phyloP scores from a whole-genome alignment of 352 stramenopile genomes.

The Phytophthora colocasiae region DNA sequence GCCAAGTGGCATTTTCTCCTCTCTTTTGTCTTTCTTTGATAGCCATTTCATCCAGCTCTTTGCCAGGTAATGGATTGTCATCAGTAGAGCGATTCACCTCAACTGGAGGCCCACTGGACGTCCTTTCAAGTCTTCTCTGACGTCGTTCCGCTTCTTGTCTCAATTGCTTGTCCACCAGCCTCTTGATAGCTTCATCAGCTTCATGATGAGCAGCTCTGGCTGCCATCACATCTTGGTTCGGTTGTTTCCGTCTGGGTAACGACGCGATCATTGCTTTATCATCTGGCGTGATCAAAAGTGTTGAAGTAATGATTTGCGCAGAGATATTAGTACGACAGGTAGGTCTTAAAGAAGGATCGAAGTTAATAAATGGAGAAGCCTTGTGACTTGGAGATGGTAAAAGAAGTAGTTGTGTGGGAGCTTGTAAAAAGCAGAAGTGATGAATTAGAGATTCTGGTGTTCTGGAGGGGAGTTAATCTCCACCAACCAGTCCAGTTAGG shows the following conservation, averaged over 20 bases:
- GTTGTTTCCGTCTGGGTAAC: slow-evolving; percentile 25
- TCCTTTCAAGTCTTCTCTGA: slow-evolving; percentile 20
- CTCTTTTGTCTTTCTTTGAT: slow-evolving; percentile 21
- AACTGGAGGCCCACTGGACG: slow-evolving; percentile 25
- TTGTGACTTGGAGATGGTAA: too few species aligned
- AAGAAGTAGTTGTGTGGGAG: too few species aligned
- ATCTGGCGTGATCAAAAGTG: slow-evolving; percentile 29
- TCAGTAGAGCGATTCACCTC: slow-evolving; percentile 26
- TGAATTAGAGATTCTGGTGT: too few species aligned
- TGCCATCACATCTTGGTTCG: slow-evolving; percentile 50
- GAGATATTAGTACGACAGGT: too few species aligned
- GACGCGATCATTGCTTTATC: slow-evolving; percentile 10
- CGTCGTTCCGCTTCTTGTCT: slow-evolving; percentile 43
- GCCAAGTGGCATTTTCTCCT: slow-evolving; percentile 33
- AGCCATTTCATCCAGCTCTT: slow-evolving; percentile 26
- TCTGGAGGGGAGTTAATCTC: too few species aligned
- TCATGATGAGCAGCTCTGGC: slow-evolving; percentile 62
- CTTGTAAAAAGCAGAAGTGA: too few species aligned
- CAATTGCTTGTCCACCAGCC: slow-evolving; percentile 53
- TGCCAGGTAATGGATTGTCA: slow-evolving; percentile 9
- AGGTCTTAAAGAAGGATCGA: too few species aligned
- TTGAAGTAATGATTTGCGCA: too few species aligned
- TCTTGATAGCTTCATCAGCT: slow-evolving; percentile 68
- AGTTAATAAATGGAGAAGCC: too few species aligned
- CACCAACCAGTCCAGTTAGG: too few species aligned